These are phyloP conservation scores for Xylaria sp. DNA, from an alignment of 2,329 filamentous ascomycete genomes.

Conservation along the genomic window DNA sequence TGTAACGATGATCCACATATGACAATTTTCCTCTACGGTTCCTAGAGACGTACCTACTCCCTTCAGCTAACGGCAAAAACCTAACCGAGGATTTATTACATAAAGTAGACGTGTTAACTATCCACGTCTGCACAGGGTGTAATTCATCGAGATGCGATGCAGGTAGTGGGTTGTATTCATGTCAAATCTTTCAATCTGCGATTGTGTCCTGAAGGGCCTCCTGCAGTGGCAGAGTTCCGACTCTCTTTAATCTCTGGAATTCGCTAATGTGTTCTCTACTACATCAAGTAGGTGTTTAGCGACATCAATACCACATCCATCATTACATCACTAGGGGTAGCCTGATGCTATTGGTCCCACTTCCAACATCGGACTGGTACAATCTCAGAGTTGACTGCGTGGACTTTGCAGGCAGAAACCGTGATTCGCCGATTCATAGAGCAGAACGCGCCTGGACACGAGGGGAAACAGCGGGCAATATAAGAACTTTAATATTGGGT, in stretches of 20 bases:
- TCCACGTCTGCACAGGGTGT: background rate
- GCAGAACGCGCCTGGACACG: background rate
- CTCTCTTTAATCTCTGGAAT: background rate
- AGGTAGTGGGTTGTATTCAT: slow-evolving; percentile 8
- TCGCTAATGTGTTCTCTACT: slow-evolving; percentile 2
- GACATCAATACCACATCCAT: background rate
- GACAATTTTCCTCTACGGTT: too few relatives aligned
- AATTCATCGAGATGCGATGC: slow-evolving; percentile 9
- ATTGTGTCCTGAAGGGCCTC: background rate
- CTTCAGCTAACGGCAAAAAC: background rate
- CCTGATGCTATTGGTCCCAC: slow-evolving; percentile 11
- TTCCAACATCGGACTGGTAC: slow-evolving; percentile 3
- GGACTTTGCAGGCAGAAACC: background rate
- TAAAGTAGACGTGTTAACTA: background rate
- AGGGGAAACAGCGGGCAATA: background rate
- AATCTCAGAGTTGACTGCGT: background rate
- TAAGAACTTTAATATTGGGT: background rate
- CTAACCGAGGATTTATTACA: background rate
- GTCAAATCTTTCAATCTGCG: background rate
- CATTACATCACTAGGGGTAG: background rate
- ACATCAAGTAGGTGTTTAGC: too few relatives aligned
- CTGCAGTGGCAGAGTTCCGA: background rate
- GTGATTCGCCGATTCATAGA: background rate
- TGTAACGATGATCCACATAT: background rate
- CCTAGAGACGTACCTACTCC: too few relatives aligned